These are phyloP conservation scores for Albizia julibrissin DNA, from an alignment of 306 rosid species.

Conservation along the genomic window DNA sequence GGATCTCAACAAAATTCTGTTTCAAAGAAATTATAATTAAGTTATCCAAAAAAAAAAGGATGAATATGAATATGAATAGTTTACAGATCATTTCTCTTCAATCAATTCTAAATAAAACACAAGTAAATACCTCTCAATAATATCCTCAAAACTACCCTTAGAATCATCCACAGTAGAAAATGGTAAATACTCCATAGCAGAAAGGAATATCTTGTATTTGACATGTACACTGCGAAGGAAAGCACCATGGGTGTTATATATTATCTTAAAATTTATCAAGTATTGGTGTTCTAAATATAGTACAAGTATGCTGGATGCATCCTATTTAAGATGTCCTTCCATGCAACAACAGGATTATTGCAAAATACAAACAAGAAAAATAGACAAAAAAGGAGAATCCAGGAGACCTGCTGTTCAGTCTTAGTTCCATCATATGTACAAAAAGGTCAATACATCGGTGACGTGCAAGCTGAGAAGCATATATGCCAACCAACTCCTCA, in stretches of 20 bases:
- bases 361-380: neutral
- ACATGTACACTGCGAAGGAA: slow-evolving; percentile 68
- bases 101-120: slow-evolving; percentile 11
- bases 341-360: neutral
- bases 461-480: slow-evolving; percentile 94
- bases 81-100: slow-evolving; percentile 6
- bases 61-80: slow-evolving; percentile 10
- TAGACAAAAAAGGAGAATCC: slow-evolving; percentile 17
- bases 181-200: slow-evolving; percentile 91
- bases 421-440: slow-evolving; percentile 96
- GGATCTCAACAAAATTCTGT: slow-evolving; percentile 91
- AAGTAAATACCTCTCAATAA: slow-evolving; percentile 72
- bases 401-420: slow-evolving; percentile 85
- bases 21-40: slow-evolving; percentile 37
- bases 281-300: neutral
- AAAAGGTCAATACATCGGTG: slow-evolving; percentile 94
- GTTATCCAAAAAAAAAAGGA: neutral
- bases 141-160: slow-evolving; percentile 92
- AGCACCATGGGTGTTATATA: slow-evolving; percentile 29
- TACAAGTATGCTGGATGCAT: neutral
- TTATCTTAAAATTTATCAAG: neutral
- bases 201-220: slow-evolving; percentile 89
- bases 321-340: neutral
- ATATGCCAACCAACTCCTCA: slow-evolving; percentile 93
- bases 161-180: slow-evolving; percentile 74